Evolutionary conservation across 2,329 filamentous ascomycete genomes (phyloP).

Genomic region (Chaetomium globosum): DNA sequence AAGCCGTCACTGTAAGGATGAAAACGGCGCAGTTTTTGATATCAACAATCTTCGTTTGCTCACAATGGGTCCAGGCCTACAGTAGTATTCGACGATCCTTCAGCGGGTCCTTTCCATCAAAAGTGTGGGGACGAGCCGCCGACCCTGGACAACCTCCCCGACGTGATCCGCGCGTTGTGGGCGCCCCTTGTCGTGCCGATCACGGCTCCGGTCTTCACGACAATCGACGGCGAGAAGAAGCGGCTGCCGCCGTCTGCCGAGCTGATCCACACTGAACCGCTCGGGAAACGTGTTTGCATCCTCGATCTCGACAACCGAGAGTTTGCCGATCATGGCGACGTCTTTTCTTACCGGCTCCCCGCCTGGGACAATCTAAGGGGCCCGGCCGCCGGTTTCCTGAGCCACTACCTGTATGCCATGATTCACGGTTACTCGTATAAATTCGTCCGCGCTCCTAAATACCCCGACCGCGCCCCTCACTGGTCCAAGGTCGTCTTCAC

Average conservation of each 20-base stretch:
- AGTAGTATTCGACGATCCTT: conserved; percentile 22
- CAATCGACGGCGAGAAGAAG: conserved; percentile 31
- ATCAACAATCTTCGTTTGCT: background rate
- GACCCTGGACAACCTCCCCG: conserved; percentile 26
- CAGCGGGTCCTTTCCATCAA: conserved; percentile 10
- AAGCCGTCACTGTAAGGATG: conserved; percentile 30
- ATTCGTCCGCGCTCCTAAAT: conserved; percentile 46
- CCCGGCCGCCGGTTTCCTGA: conserved; percentile 47
- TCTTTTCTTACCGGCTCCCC: conserved; percentile 44
- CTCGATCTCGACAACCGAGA: conserved; percentile 50
- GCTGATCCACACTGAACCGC: conserved; percentile 40
- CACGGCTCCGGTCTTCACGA: conserved; percentile 30
- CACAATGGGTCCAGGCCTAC: conserved; percentile 27
- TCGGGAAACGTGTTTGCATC: conserved; percentile 49
- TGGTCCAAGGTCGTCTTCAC: conserved; percentile 52
- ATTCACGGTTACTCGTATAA: conserved; percentile 54
- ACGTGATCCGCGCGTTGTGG: conserved; percentile 33
- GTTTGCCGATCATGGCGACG: conserved; percentile 43
- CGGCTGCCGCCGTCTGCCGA: conserved; percentile 29
- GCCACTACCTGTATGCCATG: conserved; percentile 51
- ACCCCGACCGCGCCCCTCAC: conserved; percentile 48
- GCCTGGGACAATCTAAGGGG: conserved; percentile 46
- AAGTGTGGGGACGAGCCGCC: conserved; percentile 15
- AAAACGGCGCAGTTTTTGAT: background rate
- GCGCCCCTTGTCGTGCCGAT: conserved; percentile 33